Evolutionary conservation across 371 early-diverging fungal genomes (phyloP).

Genomic region (Circinella umbellata): DNA sequence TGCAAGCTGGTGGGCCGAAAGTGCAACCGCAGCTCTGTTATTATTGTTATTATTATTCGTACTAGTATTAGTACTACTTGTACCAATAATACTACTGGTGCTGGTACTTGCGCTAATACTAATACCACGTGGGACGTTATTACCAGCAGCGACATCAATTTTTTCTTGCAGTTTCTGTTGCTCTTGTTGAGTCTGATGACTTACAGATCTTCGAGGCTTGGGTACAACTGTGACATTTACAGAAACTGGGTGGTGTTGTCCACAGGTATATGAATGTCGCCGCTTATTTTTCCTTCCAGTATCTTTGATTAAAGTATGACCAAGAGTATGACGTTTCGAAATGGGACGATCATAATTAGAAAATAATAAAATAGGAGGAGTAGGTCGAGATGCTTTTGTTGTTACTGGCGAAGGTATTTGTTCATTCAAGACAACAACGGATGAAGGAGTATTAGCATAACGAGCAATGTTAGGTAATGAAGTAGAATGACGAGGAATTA

Average conservation of each 20-base stretch:
- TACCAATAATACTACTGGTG: too few relatives aligned
- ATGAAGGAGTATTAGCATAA: conserved; percentile 10
- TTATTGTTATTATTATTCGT: background rate
- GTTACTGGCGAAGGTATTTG: background rate
- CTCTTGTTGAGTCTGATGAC: conserved; percentile 29
- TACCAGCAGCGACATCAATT: background rate
- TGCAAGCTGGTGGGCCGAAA: conserved; percentile 29
- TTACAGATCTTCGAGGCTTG: conserved; percentile 37
- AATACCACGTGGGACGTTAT: background rate
- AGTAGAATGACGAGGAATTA: conserved; percentile 40
- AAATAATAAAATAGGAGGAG: conserved; percentile 3
- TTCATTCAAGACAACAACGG: background rate
- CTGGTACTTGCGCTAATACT: conserved; percentile 4
- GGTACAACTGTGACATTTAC: conserved; percentile 6
- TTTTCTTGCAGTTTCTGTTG: background rate
- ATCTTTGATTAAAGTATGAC: background rate
- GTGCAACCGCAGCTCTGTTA: conserved; percentile 16
- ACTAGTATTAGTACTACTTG: background rate
- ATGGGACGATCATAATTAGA: conserved; percentile 3
- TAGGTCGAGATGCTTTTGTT: too few relatives aligned
- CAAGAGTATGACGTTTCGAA: conserved; percentile 13
- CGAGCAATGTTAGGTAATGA: conserved; percentile 43
- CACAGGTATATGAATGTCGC: conserved; percentile 19
- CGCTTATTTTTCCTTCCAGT: conserved; percentile 8
- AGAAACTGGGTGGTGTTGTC: background rate